phyloP scores from a whole-genome alignment of 2,329 filamentous ascomycete genomes.

The Talaromyces sp. region DNA sequence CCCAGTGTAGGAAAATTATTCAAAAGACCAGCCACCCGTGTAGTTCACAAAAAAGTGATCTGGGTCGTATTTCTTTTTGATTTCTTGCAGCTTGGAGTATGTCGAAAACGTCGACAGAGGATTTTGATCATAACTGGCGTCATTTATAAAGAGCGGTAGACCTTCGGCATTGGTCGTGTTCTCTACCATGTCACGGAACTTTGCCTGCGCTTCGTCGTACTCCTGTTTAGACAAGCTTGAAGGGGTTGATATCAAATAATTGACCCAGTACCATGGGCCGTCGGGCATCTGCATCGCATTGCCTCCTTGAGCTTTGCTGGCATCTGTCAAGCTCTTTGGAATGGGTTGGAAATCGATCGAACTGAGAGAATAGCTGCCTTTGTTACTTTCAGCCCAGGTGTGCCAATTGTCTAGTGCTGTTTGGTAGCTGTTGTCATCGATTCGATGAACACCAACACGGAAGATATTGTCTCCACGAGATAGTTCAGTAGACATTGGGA shows the following conservation, averaged over 20 bases:
- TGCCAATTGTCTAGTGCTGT: conserved; percentile 21
- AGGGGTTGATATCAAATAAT: conserved; percentile 22
- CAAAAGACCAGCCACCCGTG: conserved; percentile 26
- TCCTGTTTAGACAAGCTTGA: conserved; percentile 16
- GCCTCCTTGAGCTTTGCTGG: conserved; percentile 24
- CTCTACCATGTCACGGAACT: conserved; percentile 25
- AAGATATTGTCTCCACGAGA: conserved; percentile 29
- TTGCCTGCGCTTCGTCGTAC: conserved; percentile 23
- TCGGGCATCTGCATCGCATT: conserved; percentile 31
- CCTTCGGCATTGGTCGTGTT: conserved; percentile 20
- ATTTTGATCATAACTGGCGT: conserved; percentile 29
- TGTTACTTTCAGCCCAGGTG: conserved; percentile 24
- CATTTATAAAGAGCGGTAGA: conserved; percentile 25
- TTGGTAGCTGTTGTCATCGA: conserved; percentile 18
- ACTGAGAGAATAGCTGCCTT: conserved; percentile 22
- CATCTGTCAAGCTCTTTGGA: conserved; percentile 24
- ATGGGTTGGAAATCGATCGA: conserved; percentile 27
- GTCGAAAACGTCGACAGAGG: conserved; percentile 23
- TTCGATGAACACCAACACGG: conserved; percentile 26
- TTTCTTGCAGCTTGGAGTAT: conserved; percentile 26
- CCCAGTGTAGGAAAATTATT: not conserved
- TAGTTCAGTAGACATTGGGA: conserved; percentile 22
- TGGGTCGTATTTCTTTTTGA: conserved; percentile 38
- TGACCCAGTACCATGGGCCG: conserved; percentile 27
- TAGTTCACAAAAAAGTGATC: conserved; percentile 22